Evolutionary conservation across 495 filamentous ascomycete genomes (phyloP).

Genomic region (Margaritispora aquatica): DNA sequence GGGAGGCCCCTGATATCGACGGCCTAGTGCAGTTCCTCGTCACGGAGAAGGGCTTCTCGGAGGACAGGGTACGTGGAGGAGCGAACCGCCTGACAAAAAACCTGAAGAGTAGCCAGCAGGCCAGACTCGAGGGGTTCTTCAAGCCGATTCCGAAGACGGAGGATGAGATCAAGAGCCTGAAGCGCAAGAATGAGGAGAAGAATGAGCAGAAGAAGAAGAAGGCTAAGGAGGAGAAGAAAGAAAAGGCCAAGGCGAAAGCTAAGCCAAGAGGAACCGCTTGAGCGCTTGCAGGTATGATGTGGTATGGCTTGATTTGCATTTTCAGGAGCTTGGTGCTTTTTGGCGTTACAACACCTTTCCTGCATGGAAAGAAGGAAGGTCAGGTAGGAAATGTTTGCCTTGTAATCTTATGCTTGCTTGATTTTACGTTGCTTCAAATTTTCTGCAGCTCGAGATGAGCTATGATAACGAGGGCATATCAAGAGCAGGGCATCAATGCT

Average conservation of each 20-base stretch:
- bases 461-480: no score
- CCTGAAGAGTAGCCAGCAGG: constrained; percentile 81
- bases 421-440: background rate
- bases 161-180: constrained; percentile 71
- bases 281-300: background rate
- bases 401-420: background rate
- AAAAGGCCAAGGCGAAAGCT: constrained; percentile 81
- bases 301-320: background rate
- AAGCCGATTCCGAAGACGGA: constrained; percentile 86
- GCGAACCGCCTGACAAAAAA: constrained; percentile 77
- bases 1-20: constrained; percentile 87
- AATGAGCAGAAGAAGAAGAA: constrained; percentile 87
- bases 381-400: background rate
- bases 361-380: background rate
- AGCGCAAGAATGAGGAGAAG: constrained; percentile 91
- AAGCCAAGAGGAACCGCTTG: constrained; percentile 52
- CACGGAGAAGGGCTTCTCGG: constrained; percentile 91
- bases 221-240: constrained; percentile 87
- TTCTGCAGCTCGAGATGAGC: background rate
- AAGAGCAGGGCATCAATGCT: no score
- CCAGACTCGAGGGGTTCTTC: constrained; percentile 95
- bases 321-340: background rate
- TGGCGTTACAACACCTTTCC: background rate
- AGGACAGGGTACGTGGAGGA: constrained; percentile 79
- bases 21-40: constrained; percentile 85